phyloP scores from a whole-genome alignment of 176 grass and related monocot species.

The Aegilops sharonensis region DNA sequence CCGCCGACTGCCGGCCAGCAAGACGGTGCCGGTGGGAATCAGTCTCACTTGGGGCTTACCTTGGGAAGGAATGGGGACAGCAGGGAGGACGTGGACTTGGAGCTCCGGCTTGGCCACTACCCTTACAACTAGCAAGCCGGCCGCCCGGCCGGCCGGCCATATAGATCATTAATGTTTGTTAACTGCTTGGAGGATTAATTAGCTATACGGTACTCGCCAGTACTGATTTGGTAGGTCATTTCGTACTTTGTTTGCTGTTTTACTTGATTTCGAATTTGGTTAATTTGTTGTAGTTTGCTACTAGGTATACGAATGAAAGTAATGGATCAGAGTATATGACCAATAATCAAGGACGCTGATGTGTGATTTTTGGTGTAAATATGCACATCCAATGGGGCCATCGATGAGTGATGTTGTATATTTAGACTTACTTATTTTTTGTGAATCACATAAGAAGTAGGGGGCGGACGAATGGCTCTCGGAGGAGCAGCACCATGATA shows the following conservation, averaged over 20 bases:
- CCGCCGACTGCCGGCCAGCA: neutral
- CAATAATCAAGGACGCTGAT: too few species aligned
- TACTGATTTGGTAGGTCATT: slow-evolving; percentile 13
- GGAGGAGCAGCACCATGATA: too few species aligned
- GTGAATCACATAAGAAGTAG: too few species aligned
- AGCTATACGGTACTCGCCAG: neutral
- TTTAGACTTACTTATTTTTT: too few species aligned
- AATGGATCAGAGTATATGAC: too few species aligned
- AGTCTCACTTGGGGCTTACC: slow-evolving; percentile 32
- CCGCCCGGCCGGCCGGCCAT: neutral
- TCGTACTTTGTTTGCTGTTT: neutral
- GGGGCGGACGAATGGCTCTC: too few species aligned
- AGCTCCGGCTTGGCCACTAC: slow-evolving; percentile 53
- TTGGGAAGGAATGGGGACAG: slow-evolving; percentile 31
- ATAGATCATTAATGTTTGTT: neutral
- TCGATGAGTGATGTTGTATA: too few species aligned
- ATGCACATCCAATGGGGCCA: too few species aligned
- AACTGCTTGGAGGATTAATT: slow-evolving; percentile 6
- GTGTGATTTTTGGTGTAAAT: too few species aligned
- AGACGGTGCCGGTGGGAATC: neutral
- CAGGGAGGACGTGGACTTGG: slow-evolving; percentile 38
- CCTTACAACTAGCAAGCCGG: slow-evolving; percentile 20
- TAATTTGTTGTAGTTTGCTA: too few species aligned
- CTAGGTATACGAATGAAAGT: too few species aligned
- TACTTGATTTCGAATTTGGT: neutral